Evolutionary conservation across 202 grass and related monocot species (phyloP), one percentile per base, ranked within the genome.

Genomic region (Sporobolus alterniflorus): DNA sequence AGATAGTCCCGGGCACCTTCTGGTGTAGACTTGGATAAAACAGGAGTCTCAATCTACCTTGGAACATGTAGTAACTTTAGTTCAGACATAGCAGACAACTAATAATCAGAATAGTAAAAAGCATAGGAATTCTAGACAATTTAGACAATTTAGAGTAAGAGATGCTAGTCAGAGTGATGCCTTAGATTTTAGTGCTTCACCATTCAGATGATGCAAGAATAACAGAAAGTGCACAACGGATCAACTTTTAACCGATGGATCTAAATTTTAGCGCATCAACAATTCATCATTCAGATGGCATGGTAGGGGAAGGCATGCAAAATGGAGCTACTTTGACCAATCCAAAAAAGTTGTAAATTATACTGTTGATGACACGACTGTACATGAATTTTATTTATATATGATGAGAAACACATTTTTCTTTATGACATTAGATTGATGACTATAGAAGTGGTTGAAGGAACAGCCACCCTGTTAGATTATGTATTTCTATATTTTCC

Each of bases 31-130:
- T 89, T 92, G 76, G 96, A 99, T 81, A 99, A 89, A 88, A 96
- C 92, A 90, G 96, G 96, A 93, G 96, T 99, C 96, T 99, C 96
- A 94, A 99, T 96, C 96, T 99, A 96, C 92, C 92, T 98, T 98
- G 83, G 87, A 88, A 82, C 41, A 87, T 86, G 75, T 78, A 82
- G 72, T 33, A 83, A 90, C 74, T 60, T 89, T 69, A 62, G 76
- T 81, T 84, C 71, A 92, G 72, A 73, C 25, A 71, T 41, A 24
- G 76, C 25, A 21, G 54, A 44, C 69, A 22, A 13, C 47, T 54
- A 62, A 41, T 12, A 46, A 26, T 76, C 22, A 77, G 4, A 14
- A 47, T 17, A 28, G 28, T 63, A 46, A 40, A 66, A 85, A 79
- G n/a, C 21, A 2, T 42, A 81, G 11, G 44, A 42, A 81, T 22